phyloP scores from a whole-genome alignment of 1,139 yeast species.

The Blastobotrys proliferans region DNA sequence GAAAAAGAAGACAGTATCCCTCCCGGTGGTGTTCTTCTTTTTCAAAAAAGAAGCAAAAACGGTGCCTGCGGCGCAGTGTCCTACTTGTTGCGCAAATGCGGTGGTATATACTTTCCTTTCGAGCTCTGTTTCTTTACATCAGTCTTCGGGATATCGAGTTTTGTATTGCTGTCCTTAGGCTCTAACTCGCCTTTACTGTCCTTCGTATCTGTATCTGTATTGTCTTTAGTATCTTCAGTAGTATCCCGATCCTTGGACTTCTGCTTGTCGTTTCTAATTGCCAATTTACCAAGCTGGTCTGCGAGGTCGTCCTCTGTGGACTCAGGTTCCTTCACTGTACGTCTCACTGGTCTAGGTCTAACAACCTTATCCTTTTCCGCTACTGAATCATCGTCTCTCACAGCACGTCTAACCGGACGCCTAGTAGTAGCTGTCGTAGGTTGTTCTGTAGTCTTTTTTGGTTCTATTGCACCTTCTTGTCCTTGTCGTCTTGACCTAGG shows the following conservation, averaged over 20 bases:
- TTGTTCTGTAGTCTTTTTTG: neutral
- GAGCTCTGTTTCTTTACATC: neutral
- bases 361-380: neutral
- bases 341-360: neutral
- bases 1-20: no score
- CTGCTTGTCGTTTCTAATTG: neutral
- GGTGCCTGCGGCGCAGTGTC: no score
- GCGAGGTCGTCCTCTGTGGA: neutral
- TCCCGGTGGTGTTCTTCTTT: neutral
- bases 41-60: no score
- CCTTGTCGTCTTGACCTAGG: conserved; percentile 22
- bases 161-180: neutral
- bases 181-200: neutral
- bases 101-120: neutral
- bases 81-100: conserved; percentile 5
- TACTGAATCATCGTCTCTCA: neutral
- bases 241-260: neutral
- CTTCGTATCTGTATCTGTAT: neutral
- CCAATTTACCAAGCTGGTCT: neutral
- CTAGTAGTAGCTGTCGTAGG: no score
- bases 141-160: neutral
- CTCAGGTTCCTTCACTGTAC: neutral
- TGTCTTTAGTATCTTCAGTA: neutral
- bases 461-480: neutral
- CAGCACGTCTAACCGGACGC: neutral